Percentiles rank a stretch among this genome's conserved stretches.
These are phyloP conservation scores for Pneumocystis murina DNA, from an alignment of 1,139 yeast species.

Conservation along the genomic window DNA sequence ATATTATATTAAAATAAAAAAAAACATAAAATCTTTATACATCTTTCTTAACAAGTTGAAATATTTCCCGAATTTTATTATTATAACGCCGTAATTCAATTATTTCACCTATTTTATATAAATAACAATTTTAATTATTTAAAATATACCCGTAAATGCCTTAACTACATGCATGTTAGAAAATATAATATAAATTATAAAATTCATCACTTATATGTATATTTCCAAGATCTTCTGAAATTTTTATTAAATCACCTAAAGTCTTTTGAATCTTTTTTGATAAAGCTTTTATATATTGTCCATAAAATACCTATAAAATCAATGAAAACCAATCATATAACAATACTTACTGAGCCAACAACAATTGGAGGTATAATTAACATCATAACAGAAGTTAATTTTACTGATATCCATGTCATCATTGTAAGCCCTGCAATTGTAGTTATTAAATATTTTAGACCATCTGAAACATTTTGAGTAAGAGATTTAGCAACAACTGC, in stretches of 20 bases:
- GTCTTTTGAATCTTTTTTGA: slow-evolving; percentile 72
- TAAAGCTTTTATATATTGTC: slow-evolving; percentile 58
- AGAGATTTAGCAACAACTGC: slow-evolving; percentile 76
- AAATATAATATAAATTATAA: neutral
- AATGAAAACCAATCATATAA: slow-evolving; percentile 42
- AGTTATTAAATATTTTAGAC: slow-evolving; percentile 62
- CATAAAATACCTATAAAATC: slow-evolving; percentile 37
- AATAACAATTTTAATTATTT: slow-evolving; percentile 75
- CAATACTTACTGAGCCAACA: slow-evolving; percentile 8
- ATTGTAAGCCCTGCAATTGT: slow-evolving; percentile 70
- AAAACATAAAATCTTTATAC: slow-evolving; percentile 41
- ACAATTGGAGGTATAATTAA: slow-evolving; percentile 64
- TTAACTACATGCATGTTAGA: neutral
- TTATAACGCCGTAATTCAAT: slow-evolving; percentile 49
- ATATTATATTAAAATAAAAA: slow-evolving; percentile 24
- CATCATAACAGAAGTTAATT: slow-evolving; percentile 60
- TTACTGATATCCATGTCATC: slow-evolving; percentile 80
- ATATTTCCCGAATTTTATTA: slow-evolving; percentile 57
- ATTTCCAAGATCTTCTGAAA: slow-evolving; percentile 80
- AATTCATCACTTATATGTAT: slow-evolving; percentile 21
- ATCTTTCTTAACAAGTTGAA: slow-evolving; percentile 59
- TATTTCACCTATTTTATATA: slow-evolving; percentile 43
- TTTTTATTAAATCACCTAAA: slow-evolving; percentile 73
- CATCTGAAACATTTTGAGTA: slow-evolving; percentile 84
- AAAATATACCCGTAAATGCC: neutral